Evolutionary conservation across 345 rosid species (phyloP).

Genomic region (Barbarea vulgaris): DNA sequence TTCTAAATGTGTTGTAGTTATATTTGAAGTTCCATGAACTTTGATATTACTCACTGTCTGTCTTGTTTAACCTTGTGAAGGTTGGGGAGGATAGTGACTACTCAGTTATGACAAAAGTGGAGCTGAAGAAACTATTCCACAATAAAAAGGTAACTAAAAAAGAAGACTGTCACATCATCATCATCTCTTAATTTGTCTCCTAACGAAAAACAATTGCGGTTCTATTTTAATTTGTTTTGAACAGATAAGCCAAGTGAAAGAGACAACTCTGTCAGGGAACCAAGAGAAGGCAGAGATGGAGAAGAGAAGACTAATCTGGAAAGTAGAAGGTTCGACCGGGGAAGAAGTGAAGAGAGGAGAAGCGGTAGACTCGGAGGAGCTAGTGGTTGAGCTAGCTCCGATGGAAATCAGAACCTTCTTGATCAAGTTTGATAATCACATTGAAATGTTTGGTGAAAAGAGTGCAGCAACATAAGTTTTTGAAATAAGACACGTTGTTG

Average conservation of each 20-base stretch:
- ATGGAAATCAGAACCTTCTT: slow-evolving; percentile 93
- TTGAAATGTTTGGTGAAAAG: slow-evolving; percentile 23
- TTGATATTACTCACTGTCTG: no score
- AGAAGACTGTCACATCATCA: background rate
- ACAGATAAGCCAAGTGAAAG: slow-evolving; percentile 67
- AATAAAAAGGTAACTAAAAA: slow-evolving; percentile 59
- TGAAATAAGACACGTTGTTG: no score
- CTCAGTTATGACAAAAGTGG: slow-evolving; percentile 75
- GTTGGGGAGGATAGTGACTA: slow-evolving; percentile 79
- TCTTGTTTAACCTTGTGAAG: slow-evolving; percentile 43
- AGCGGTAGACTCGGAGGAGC: slow-evolving; percentile 53
- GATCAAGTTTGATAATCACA: slow-evolving; percentile 34
- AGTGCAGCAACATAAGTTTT: slow-evolving; percentile 21
- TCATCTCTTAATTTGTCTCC: slow-evolving; percentile 2
- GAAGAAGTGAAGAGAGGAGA: slow-evolving; percentile 55
- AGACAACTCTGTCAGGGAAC: slow-evolving; percentile 80
- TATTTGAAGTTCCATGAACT: no score
- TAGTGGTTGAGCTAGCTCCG: slow-evolving; percentile 83
- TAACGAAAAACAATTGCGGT: background rate
- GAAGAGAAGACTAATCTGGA: slow-evolving; percentile 79
- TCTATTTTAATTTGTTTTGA: background rate
- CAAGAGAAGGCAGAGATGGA: slow-evolving; percentile 81
- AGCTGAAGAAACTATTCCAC: slow-evolving; percentile 68
- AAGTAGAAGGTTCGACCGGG: slow-evolving; percentile 51
- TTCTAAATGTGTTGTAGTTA: background rate